Evolutionary conservation across 768 basidiomycete genomes (phyloP), one percentile per base, ranked within the genome.

Genomic region (Rhodocollybia butyracea): DNA sequence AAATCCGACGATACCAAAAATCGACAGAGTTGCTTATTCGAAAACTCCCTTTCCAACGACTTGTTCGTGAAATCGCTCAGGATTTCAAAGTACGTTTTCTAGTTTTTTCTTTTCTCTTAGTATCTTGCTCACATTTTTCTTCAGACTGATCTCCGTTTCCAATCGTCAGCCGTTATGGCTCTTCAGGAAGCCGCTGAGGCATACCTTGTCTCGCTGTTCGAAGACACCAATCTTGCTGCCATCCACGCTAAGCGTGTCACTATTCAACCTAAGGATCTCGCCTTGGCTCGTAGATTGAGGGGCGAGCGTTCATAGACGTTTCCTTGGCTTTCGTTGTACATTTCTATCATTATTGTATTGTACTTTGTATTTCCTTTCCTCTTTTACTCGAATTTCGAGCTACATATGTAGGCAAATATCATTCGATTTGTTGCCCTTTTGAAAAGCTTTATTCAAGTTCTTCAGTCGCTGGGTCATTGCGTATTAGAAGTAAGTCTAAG

Each of bases 211-310:
- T 46, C 12, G 22, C 29, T 27, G 12, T 27, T 51, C 39, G 42
- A 29, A 51, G 65, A 66, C 61, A 86, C 85, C 39, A 88, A 90
- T 61, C 70, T 90, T n/a, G 91, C 89, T 57, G 88, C 91, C 2
- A 83, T 94, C 55, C 91, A 94, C 61, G 91, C 89, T 5, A 91
- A 90, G 68, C 83, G 91, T 45, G 90, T 93, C 11, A 94, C 91
- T 11, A 86, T 93, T 63, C 89, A 91, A 86, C 84, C 86, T 53
- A 79, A 82, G 30, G 91, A 94, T 62, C 84, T 94, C 58, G 84
- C 86, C 60, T 78, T 94, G 47, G 91, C 91, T 6, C 75, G 89
- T 40, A 78, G 89, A 50, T 83, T 93, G 66, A 78, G 91, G 50
- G 89, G 91, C 10, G 82, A 84, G 38, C 83, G 50, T 0, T 51